Base-by-base conservation (phyloP, 805 yeast genomes). In the Torulaspora delbrueckii region DNA sequence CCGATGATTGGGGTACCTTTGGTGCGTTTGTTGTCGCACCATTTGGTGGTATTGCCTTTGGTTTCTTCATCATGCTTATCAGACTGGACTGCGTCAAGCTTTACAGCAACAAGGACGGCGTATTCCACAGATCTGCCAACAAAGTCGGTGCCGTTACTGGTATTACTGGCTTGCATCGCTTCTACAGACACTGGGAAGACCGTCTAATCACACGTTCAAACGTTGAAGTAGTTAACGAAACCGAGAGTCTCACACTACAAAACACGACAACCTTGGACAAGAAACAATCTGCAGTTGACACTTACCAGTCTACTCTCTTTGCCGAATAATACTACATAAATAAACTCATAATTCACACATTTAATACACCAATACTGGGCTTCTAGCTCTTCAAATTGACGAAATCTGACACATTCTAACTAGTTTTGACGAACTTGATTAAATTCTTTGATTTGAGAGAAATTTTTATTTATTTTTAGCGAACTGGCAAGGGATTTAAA, bases 21-120 rank as follows among this genome's bases (percentile, higher is more conserved):
- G 97, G 96, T 19, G 96, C 96, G 1, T 90, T 90, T 66, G 91
- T 86, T 5, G 85, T 83, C 51, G 93, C 96, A 1, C 96, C 96
- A 5, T 73, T 82, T 33, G 95, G 91, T 23, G 88, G 91, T 8
- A 52, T 89, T 2, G 50, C 83, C 5, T 70, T 82, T 50, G 81
- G 86, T 2, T 64, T 77, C 10, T 56, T 71, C 24, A 71, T 74
- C 36, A 74, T 84, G 23, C 81, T 58, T 3, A 19, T 72, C 12
- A 74, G 93, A 66, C 60, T 77, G 28, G 46, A 59, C 0, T 13
- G 54, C 2, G 41, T 62, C 37, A 60, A 59, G 45, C 19, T 58
- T 1, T 54, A 57, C 49, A 24, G 33, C 18, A 23, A 45, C 13
- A 10, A 40, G 13, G 24, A 40, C 18, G 39, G 46, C 22, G 18